Evolutionary conservation across 2,329 filamentous ascomycete species (phyloP), one percentile per base, ranked within the genome.

Genomic region (Paecilomyces dactylethromorphus): DNA sequence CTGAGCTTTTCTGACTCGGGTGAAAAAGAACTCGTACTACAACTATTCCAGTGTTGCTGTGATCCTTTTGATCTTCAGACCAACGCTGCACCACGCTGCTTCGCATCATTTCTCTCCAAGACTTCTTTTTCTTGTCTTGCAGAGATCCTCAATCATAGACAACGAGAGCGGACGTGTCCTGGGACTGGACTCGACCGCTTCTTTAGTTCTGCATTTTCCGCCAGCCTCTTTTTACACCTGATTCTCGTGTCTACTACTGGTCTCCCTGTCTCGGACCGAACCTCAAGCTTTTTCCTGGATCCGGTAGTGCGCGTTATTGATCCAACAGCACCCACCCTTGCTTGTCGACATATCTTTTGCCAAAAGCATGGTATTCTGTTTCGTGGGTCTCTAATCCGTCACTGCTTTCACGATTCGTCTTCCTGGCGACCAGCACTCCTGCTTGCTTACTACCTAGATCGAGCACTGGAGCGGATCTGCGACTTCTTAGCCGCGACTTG

Each of bases 281-380:
- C 50, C 26, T 52, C 50, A 52, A 52, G 50, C 50, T 52, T 52
- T 52, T 52, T 52, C 50, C 50, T 29, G 50, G 50, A 52, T 52
- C 50, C 50, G 50, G 50, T 52, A 52, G 22, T 52, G 50, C 50
- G 50, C 50, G 26, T 52, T 52, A 52, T 52, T 52, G 50, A 52
- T 52, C 50, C 21, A 52, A 29, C 50, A 52, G 39, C 50, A 52
- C 11, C 13, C 26, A 29, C 50, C 50, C 50, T 52, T 52, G 22
- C 50, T 24, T 29, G 21, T 10, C 50, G 24, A n/a, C 22, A 52
- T 29, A 21, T 29, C 26, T 24, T 24, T 52, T n/a, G 10, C 0
- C 50, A 29, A 22, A 13, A 24, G 50, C 26, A 24, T 52, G 12
- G 26, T 52, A 13, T 52, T 52, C 50, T 26, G 21, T 26, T 52